Base-by-base conservation (phyloP, 768 basidiomycete genomes). In the Chlorophyllum brunneum region DNA sequence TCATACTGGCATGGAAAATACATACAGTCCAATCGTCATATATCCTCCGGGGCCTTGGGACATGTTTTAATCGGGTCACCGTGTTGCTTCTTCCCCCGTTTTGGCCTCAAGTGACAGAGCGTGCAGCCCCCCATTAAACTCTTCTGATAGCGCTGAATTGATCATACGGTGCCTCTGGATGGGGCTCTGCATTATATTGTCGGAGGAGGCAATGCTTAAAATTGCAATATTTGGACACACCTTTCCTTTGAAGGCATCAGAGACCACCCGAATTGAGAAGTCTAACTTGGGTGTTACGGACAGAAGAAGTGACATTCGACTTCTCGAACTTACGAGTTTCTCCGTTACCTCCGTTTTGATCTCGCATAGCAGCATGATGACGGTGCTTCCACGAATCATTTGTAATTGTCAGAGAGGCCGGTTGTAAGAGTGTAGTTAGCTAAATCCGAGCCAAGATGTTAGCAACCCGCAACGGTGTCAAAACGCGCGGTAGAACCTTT, bases 351-450 rank as follows among this genome's bases (percentile, higher is more conserved):
- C 79, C 82, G 50, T 76, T 80, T 66, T 81, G 74, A 38, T 75
- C 83, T 64, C 79, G 78, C 91, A 93, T 93, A 41, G 91, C 75
- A 51, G 78, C 77, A 70, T 93, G 91, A 71, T 92, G 86, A 62
- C 86, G 80, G 68, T 93, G 91, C 70, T 88, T 77, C 80, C 82
- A 84, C 47, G 91, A 92, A 61, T 93, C 86, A 68, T 93, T 93
- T 30, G 76, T 76, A 63, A 93, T 85, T 48, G 63, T 74, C 62
- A 93, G 73, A 60, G 75, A 73, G 48, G 76, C 67, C 16, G 91
- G 90, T 59, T 74, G 71, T 49, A 93, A 73, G 44, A 81, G 70
- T 38, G 69, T 64, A 48, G 73, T 80, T 58, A 93, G 70, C 91
- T 92, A 64, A 56, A 56, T 56, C 52, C 37, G 23, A 55, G 56